Evolutionary conservation across 2,329 filamentous ascomycete genomes (phyloP).

Genomic region (Aureobasidium zeae): DNA sequence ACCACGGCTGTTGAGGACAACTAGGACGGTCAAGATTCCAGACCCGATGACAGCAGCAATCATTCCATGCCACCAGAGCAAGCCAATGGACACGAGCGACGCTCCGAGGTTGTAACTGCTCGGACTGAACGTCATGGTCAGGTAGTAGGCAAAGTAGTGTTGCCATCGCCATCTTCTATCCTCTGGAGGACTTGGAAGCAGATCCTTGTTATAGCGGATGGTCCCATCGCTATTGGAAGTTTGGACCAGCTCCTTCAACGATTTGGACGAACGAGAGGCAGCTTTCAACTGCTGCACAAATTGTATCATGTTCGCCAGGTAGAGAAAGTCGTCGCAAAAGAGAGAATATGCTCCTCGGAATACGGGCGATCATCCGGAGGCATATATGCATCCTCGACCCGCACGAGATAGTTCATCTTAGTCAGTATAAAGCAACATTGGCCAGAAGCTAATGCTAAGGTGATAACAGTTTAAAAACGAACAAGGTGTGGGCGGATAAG

Average conservation of each 20-base stretch:
- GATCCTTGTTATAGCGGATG: not conserved
- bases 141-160: constrained; percentile 6
- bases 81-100: constrained; percentile 1
- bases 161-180: constrained; percentile 4
- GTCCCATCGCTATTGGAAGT: not conserved
- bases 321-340: not conserved
- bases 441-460: not conserved
- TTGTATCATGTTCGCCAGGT: not conserved
- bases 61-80: constrained; percentile 4
- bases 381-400: not conserved
- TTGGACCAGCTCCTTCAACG: not conserved
- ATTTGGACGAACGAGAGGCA: not conserved
- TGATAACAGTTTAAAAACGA: not conserved
- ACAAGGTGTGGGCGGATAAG: not conserved
- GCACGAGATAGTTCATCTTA: not conserved
- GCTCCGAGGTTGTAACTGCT: constrained; percentile 8
- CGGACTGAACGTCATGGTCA: constrained; percentile 6
- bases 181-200: constrained; percentile 6
- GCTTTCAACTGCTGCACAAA: not conserved
- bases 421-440: not conserved
- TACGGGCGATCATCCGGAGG: not conserved
- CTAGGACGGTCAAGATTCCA: constrained; percentile 1
- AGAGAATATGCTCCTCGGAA: not conserved
- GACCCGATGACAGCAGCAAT: constrained; percentile 1
- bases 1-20: constrained; percentile 1